Evolutionary conservation across 108 stramenopile genomes (phyloP), one percentile per base, ranked within the genome.

Genomic region (Chaetoceros muelleri): DNA sequence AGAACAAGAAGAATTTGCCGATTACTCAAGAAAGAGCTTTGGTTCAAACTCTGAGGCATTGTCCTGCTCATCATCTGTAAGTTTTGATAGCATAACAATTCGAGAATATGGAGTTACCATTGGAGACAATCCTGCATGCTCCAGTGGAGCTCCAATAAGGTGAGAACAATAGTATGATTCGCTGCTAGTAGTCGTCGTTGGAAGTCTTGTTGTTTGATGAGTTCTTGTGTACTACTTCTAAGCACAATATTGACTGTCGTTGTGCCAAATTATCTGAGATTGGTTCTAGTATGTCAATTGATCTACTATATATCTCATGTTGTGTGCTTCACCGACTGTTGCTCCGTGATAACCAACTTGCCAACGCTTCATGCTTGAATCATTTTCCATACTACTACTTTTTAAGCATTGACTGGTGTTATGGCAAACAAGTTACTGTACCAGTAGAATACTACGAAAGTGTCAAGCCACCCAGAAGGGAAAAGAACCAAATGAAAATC

Each of bases 51-150:
- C n/a, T n/a, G n/a, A n/a, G n/a, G n/a, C n/a, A n/a, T n/a, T n/a
- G n/a, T 10, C 34, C 34, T 13, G 13, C 13, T 10, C 34, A 10
- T 40, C 34, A 10, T 40, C 34, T 10, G 34, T 40, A 40, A 40
- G 34, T 13, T 40, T 40, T 40, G 34, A 40, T 40, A 13, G 19
- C 30, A 23, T 60, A 2, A 51, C 24, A 2, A 40, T 62, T 19
- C 61, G 48, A 40, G 53, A 52, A 19, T 53, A 62, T 48, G 17
- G 20, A 16, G 24, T 62, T 18, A 48, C 28, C 24, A 25, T 55
- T 3, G 62, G 62, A 16, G 62, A 64, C 54, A 64, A 64, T 30
- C 62, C 62, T 7, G 44, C 40, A 3, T 64, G 78, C 28, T 44
- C 55, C 54, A 25, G 24, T 2, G 62, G 62, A 3, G 44, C 55